Conservation (phyloP, 2,329 filamentous ascomycete species). For the Exophiala phaeomuriformis region DNA sequence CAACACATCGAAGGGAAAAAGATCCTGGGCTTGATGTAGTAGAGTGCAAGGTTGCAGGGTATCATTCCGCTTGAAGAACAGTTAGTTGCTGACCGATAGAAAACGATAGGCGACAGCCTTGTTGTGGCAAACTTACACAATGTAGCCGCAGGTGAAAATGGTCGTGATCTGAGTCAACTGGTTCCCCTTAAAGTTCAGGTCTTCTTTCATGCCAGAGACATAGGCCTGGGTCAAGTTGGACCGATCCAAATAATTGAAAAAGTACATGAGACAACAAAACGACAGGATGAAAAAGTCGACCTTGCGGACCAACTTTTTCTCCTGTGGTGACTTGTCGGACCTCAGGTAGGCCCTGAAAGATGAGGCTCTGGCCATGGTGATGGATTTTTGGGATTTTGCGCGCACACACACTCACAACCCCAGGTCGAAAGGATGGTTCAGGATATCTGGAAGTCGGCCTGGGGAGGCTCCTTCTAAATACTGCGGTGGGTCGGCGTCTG, state of each 20-base stretch:
- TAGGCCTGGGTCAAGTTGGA: conserved; percentile 39
- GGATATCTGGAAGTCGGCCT: neutral
- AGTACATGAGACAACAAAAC: conserved; percentile 38
- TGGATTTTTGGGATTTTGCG: neutral
- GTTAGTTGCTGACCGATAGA: neutral
- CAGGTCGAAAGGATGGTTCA: neutral
- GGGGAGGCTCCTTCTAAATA: neutral
- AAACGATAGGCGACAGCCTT: too few species aligned
- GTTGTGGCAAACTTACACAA: conserved; percentile 6
- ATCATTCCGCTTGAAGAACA: conserved; percentile 25
- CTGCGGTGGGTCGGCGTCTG: neutral
- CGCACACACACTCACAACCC: neutral
- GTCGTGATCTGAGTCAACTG: conserved; percentile 31
- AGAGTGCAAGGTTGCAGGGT: conserved; percentile 30
- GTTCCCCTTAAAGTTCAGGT: conserved; percentile 31
- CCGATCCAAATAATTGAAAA: conserved; percentile 42
- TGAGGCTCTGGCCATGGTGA: conserved; percentile 36
- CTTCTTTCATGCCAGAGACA: conserved; percentile 34
- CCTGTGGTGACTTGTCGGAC: conserved; percentile 4
- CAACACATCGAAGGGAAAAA: conserved; percentile 32
- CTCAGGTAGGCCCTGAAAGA: conserved; percentile 28
- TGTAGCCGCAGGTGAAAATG: conserved; percentile 21
- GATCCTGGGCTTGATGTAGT: conserved; percentile 29
- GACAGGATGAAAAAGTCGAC: conserved; percentile 45
- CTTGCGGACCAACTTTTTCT: conserved; percentile 44